A percentile compares a stretch with the other conserved stretches of the same genome.
Evolutionary conservation across 768 basidiomycete genomes (phyloP).

Genomic region (Coprinopsis marcescibilis): DNA sequence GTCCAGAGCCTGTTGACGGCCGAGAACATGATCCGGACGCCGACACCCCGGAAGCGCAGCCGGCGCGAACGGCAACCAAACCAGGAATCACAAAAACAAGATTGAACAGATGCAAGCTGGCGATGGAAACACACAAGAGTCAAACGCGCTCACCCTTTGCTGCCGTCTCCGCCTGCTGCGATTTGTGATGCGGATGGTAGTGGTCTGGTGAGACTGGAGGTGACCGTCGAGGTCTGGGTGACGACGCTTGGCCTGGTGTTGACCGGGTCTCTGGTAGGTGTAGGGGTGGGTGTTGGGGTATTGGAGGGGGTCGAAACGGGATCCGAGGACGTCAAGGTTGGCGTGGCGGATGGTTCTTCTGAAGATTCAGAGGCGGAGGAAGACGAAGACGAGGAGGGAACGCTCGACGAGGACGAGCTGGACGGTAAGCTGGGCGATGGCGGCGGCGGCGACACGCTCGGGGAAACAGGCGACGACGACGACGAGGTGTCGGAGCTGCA

Average conservation of each 20-base stretch:
- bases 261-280: too few species aligned
- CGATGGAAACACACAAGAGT: background rate
- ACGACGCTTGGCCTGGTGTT: background rate
- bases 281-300: background rate
- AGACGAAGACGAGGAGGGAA: background rate
- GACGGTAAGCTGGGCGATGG: too few species aligned
- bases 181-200: background rate
- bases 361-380: too few species aligned
- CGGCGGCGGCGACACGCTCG: background rate
- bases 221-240: background rate
- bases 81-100: too few species aligned
- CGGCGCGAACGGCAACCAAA: too few species aligned
- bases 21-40: too few species aligned
- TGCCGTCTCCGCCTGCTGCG: background rate
- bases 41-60: too few species aligned
- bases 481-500: too few species aligned
- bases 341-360: too few species aligned
- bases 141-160: background rate
- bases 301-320: background rate
- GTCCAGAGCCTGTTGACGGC: too few species aligned
- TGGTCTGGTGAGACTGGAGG: background rate
- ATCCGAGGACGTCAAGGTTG: background rate
- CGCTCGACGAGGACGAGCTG: background rate
- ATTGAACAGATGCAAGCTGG: too few species aligned
- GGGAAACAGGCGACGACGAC: too few species aligned